Evolutionary conservation across 192 early-diverging fungal genomes (phyloP).

Genomic region (Allomyces arbusculus): DNA sequence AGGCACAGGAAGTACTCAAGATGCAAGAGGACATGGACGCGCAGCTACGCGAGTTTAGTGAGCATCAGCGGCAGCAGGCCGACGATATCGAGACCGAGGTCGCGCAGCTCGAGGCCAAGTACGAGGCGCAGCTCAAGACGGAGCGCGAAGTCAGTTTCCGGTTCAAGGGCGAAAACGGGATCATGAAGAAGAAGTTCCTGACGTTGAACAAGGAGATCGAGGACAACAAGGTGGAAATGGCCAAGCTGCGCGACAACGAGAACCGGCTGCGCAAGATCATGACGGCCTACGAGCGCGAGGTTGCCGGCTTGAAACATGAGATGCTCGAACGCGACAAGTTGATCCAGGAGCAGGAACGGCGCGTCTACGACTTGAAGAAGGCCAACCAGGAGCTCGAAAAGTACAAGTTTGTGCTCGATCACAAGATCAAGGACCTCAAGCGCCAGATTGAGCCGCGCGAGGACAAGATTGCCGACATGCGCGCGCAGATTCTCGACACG

Average conservation of each 20-base stretch:
- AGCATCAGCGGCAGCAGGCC: slow-evolving; percentile 18
- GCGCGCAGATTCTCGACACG: slow-evolving; percentile 22
- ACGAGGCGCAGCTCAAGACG: slow-evolving; percentile 19
- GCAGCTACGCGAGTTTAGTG: slow-evolving; percentile 19
- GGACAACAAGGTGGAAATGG: slow-evolving; percentile 21
- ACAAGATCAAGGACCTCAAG: slow-evolving; percentile 33
- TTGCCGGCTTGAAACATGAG: slow-evolving; percentile 25
- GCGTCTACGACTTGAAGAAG: slow-evolving; percentile 36
- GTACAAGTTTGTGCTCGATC: slow-evolving; percentile 37
- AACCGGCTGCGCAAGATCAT: slow-evolving; percentile 23
- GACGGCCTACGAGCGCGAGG: slow-evolving; percentile 26
- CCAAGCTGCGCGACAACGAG: slow-evolving; percentile 22
- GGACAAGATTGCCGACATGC: slow-evolving; percentile 26
- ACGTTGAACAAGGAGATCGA: slow-evolving; percentile 38
- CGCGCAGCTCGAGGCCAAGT: slow-evolving; percentile 11
- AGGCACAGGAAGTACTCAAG: slow-evolving; percentile 23
- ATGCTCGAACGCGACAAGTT: slow-evolving; percentile 28
- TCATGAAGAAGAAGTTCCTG: slow-evolving; percentile 43
- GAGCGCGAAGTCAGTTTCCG: slow-evolving; percentile 30
- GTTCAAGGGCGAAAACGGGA: slow-evolving; percentile 38
- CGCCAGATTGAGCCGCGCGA: slow-evolving; percentile 35
- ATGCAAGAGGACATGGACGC: slow-evolving; percentile 17
- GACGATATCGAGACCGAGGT: slow-evolving; percentile 33
- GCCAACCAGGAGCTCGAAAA: slow-evolving; percentile 43
- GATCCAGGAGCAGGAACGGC: slow-evolving; percentile 34